These are phyloP conservation scores for Amanita pallidorosea DNA, from an alignment of 768 basidiomycete species.

Conservation along the genomic window DNA sequence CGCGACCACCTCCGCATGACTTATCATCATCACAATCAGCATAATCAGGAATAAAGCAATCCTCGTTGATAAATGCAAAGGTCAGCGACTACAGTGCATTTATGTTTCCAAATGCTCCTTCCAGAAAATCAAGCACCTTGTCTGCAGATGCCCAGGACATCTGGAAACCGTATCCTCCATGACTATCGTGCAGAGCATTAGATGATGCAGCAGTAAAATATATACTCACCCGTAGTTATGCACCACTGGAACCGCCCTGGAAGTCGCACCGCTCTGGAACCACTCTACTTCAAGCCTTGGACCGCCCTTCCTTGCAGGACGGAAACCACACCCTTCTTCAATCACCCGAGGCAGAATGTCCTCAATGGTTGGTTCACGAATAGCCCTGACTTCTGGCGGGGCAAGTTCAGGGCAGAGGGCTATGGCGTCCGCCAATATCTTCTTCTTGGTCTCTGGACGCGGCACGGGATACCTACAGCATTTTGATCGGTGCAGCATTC, in stretches of 20 bases:
- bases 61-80: too few relatives aligned
- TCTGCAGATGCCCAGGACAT: conserved; percentile 48
- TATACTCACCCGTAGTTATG: conserved; percentile 56
- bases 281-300: conserved; percentile 40
- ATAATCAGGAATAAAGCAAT: too few relatives aligned
- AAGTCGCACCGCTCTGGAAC: conserved; percentile 13
- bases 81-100: not conserved
- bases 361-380: conserved; percentile 34
- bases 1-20: too few relatives aligned
- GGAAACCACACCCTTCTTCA: conserved; percentile 47
- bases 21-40: too few relatives aligned
- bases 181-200: conserved; percentile 18
- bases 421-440: conserved; percentile 45
- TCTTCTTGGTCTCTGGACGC: conserved; percentile 48
- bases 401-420: conserved; percentile 46
- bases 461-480: conserved; percentile 47
- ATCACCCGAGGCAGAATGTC: conserved; percentile 38
- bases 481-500: not conserved
- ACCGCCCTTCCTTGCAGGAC: conserved; percentile 61
- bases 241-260: conserved; percentile 33
- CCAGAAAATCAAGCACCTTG: conserved; percentile 30
- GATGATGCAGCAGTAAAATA: not conserved
- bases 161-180: conserved; percentile 47
- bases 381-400: conserved; percentile 38
- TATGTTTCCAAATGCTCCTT: conserved; percentile 18